A percentile compares a stretch with the other conserved stretches of the same genome.
phyloP scores from a whole-genome alignment of 1,284 basidiomycete species.

The Heliocybe sulcata region DNA sequence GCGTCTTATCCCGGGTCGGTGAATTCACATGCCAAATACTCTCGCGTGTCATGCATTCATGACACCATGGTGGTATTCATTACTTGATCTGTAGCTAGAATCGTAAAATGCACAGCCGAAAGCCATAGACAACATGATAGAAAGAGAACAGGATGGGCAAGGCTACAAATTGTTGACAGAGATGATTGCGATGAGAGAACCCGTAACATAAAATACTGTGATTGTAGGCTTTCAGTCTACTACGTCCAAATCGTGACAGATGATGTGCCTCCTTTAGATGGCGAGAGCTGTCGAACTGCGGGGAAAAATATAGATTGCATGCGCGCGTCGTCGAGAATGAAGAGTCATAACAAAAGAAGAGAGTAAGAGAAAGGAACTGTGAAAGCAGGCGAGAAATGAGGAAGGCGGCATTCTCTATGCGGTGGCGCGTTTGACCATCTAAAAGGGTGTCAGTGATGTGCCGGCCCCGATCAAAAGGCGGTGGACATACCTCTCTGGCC shows the following conservation, averaged over 20 bases:
- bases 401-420: conserved; percentile 34
- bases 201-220: neutral
- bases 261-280: conserved; percentile 54
- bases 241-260: conserved; percentile 42
- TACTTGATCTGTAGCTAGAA: neutral
- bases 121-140: neutral
- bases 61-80: neutral
- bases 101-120: neutral
- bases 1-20: too few relatives aligned
- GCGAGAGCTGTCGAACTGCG: conserved; percentile 25
- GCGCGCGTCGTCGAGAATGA: conserved; percentile 16
- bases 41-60: too few relatives aligned
- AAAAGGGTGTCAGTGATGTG: conserved; percentile 5
- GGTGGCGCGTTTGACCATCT: conserved; percentile 70
- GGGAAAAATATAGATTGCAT: conserved; percentile 38
- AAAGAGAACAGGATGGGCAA: neutral
- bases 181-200: neutral
- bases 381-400: neutral
- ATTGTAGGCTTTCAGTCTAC: conserved; percentile 16
- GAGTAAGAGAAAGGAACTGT: conserved; percentile 10
- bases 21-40: too few relatives aligned
- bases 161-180: neutral
- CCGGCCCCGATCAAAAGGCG: neutral
- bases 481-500: conserved; percentile 66
- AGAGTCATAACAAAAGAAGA: conserved; percentile 15